phyloP scores from a whole-genome alignment of 805 yeast genomes.

The Monosporozyma servazzii region DNA sequence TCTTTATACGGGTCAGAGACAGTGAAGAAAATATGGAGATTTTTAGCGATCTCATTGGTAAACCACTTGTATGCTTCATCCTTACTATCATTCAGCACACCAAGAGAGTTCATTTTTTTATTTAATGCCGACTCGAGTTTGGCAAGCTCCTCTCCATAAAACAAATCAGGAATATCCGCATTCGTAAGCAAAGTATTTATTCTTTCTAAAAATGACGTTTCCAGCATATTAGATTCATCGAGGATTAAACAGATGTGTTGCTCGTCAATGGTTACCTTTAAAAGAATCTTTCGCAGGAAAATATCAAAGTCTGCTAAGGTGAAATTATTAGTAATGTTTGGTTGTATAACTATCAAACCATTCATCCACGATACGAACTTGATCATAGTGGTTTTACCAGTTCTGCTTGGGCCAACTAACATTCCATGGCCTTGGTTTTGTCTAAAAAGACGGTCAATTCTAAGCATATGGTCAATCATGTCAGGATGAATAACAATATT shows the following conservation, averaged over 20 bases:
- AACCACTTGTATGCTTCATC: constrained; percentile 75
- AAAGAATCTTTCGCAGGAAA: constrained; percentile 47
- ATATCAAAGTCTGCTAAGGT: constrained; percentile 56
- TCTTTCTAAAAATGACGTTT: constrained; percentile 73
- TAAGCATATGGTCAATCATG: constrained; percentile 60
- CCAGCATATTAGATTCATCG: constrained; percentile 71
- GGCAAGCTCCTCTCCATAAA: constrained; percentile 60
- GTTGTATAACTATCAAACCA: constrained; percentile 54
- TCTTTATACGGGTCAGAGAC: constrained; percentile 44
- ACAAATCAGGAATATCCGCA: constrained; percentile 85
- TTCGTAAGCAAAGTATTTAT: constrained; percentile 92
- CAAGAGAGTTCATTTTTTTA: constrained; percentile 49
- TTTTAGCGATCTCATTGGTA: constrained; percentile 50
- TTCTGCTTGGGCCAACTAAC: constrained; percentile 70
- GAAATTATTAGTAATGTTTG: constrained; percentile 48
- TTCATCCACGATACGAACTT: constrained; percentile 89
- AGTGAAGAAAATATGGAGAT: constrained; percentile 78
- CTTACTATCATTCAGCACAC: constrained; percentile 52
- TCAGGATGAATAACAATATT: constrained; percentile 58
- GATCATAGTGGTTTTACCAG: constrained; percentile 70
- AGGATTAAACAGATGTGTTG: constrained; percentile 62
- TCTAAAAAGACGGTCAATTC: constrained; percentile 72
- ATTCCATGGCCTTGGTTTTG: constrained; percentile 89
- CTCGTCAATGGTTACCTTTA: constrained; percentile 42
- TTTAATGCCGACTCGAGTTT: constrained; percentile 40